These are phyloP conservation scores for Vicia sativa DNA, from an alignment of 306 rosid species.

Conservation along the genomic window DNA sequence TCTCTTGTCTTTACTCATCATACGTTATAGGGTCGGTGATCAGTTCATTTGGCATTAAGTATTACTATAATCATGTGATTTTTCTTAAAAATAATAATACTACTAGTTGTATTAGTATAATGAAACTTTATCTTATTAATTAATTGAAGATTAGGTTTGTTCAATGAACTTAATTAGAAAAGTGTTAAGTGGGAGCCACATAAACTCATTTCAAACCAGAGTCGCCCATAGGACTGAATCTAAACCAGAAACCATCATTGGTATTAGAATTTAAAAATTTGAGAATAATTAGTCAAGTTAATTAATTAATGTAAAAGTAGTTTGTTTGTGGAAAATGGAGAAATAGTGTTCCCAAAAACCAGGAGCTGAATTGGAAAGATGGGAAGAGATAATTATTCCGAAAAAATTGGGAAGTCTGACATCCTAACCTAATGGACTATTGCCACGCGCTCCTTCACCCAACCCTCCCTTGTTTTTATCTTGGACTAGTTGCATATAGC, in stretches of 20 bases:
- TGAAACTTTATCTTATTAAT: background rate
- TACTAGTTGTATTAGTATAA: background rate
- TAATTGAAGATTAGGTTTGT: conserved; percentile 30
- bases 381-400: conserved; percentile 37
- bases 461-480: too few relatives aligned
- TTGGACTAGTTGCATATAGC: too few relatives aligned
- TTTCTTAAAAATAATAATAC: background rate
- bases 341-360: conserved; percentile 59
- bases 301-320: too few relatives aligned
- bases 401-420: conserved; percentile 43
- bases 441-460: conserved; percentile 27
- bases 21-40: background rate
- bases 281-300: background rate
- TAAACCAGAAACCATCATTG: conserved; percentile 47
- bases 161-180: conserved; percentile 37
- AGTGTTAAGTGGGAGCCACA: conserved; percentile 35
- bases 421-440: conserved; percentile 7
- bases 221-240: conserved; percentile 38
- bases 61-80: background rate
- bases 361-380: conserved; percentile 50
- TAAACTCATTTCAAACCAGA: background rate
- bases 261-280: background rate
- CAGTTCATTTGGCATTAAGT: background rate
- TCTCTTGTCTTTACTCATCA: background rate
- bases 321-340: background rate